Evolutionary conservation across 768 basidiomycete species (phyloP).

Genomic region (Phaeotremella skinneri): DNA sequence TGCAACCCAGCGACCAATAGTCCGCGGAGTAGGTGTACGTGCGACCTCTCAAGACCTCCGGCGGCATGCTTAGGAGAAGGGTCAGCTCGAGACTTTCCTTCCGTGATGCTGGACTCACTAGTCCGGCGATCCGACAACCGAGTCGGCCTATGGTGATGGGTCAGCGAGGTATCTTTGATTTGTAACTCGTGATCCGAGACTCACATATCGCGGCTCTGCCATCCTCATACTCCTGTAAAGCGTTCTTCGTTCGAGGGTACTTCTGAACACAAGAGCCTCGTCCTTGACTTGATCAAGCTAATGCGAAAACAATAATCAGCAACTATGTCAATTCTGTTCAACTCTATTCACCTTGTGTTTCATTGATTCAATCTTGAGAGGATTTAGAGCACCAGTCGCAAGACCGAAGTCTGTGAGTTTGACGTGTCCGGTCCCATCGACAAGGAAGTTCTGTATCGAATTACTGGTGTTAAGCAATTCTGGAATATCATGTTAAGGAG

Average conservation of each 20-base stretch:
- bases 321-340: background rate
- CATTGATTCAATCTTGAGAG: slow-evolving; percentile 87
- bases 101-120: slow-evolving; percentile 55
- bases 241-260: slow-evolving; percentile 89
- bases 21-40: slow-evolving; percentile 95
- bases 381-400: slow-evolving; percentile 93
- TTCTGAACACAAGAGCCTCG: slow-evolving; percentile 80
- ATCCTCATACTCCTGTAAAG: slow-evolving; percentile 89
- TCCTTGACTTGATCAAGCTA: slow-evolving; percentile 97
- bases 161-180: too few species aligned
- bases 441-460: slow-evolving; percentile 80
- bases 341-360: slow-evolving; percentile 82
- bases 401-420: slow-evolving; percentile 90
- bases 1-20: slow-evolving; percentile 98
- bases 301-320: slow-evolving; percentile 4
- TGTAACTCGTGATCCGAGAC: slow-evolving; percentile 3
- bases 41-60: slow-evolving; percentile 78
- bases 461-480: background rate
- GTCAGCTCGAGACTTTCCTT: background rate
- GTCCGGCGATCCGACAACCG: slow-evolving; percentile 95
- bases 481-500: slow-evolving; percentile 4
- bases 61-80: slow-evolving; percentile 64
- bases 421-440: slow-evolving; percentile 92
- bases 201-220: slow-evolving; percentile 75
- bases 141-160: slow-evolving; percentile 87